phyloP scores from a whole-genome alignment of 23 red algal species.

The Gracilaria gracilis region DNA sequence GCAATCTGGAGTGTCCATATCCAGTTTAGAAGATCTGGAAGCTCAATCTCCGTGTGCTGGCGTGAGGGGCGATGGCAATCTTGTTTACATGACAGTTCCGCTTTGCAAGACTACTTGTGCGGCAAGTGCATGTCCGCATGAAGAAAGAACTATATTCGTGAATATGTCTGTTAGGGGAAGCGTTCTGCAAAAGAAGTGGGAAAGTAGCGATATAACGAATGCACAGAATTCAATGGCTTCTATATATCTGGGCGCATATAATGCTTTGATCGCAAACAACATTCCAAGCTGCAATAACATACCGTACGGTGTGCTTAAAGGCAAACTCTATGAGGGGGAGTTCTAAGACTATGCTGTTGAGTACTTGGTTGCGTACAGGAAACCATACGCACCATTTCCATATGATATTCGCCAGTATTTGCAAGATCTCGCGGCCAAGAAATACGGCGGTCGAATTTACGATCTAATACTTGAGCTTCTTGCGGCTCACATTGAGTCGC shows the following conservation, averaged over 20 bases:
- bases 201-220: background rate
- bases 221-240: background rate
- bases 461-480: background rate
- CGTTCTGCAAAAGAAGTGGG: background rate
- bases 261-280: background rate
- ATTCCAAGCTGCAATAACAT: background rate
- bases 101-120: background rate
- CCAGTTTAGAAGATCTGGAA: background rate
- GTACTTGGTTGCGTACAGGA: background rate
- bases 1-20: background rate
- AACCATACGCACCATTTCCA: no score
- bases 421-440: background rate
- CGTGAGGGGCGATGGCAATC: background rate
- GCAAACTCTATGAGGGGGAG: background rate
- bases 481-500: background rate
- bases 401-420: background rate
- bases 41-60: background rate
- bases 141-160: background rate
- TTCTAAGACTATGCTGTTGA: background rate
- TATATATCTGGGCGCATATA: background rate
- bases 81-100: background rate
- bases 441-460: background rate
- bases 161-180: background rate
- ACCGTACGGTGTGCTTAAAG: background rate
- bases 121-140: background rate